phyloP scores from a whole-genome alignment of 1,139 yeast species.

The Kodamaea ohmeri region DNA sequence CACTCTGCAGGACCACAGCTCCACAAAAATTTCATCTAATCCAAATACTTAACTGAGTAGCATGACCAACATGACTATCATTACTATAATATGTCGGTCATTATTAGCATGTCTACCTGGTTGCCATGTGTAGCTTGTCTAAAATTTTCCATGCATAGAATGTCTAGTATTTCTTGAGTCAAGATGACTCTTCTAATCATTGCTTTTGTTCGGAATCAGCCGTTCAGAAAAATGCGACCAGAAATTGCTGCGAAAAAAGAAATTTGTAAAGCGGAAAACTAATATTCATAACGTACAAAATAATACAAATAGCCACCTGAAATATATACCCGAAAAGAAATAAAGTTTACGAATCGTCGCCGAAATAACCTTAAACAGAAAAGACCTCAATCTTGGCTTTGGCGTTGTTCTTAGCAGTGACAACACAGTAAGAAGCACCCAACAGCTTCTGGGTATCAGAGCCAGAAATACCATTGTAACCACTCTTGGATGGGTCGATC shows the following conservation, averaged over 20 bases:
- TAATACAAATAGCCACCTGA: background rate
- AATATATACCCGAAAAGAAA: background rate
- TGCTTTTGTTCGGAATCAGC: no score
- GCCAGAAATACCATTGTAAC: conserved; percentile 53
- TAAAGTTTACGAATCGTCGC: background rate
- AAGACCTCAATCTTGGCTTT: conserved; percentile 75
- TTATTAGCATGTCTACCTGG: no score
- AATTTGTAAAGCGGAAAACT: background rate
- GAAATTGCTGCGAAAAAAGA: conserved; percentile 3
- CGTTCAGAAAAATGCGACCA: no score
- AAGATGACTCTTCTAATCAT: no score
- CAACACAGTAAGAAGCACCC: conserved; percentile 77
- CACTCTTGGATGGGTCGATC: conserved; percentile 66
- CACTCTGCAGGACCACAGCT: no score
- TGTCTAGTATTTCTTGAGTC: no score
- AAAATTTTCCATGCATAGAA: no score
- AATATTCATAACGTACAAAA: background rate
- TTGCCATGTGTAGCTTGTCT: no score
- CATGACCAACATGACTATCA: no score
- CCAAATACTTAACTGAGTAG: no score
- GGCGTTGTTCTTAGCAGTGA: conserved; percentile 65
- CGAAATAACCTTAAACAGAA: conserved; percentile 9
- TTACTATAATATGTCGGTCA: no score
- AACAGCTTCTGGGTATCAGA: conserved; percentile 50
- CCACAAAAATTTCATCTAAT: no score